Evolutionary conservation across 1,284 basidiomycete genomes (phyloP).

Genomic region (Leccinum solheimii): DNA sequence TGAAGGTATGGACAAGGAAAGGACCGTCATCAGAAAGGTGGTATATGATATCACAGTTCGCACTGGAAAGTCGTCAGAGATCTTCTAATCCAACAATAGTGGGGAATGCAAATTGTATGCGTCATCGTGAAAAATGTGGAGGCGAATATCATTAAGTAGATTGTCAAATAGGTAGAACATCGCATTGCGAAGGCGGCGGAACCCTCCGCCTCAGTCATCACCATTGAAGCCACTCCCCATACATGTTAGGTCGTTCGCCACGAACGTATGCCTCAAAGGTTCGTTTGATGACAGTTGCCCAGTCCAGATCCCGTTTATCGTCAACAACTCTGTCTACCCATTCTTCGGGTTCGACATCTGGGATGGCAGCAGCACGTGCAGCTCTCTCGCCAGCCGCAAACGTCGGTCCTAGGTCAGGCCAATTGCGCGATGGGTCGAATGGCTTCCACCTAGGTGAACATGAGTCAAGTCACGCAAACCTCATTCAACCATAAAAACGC

Average conservation of each 20-base stretch:
- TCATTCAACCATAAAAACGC: constrained; percentile 13
- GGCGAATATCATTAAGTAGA: constrained; percentile 35
- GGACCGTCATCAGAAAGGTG: constrained; percentile 29
- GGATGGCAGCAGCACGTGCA: constrained; percentile 44
- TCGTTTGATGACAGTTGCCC: constrained; percentile 88
- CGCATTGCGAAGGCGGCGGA: constrained; percentile 1
- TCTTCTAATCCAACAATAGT: constrained; percentile 36
- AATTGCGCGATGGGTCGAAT: constrained; percentile 86
- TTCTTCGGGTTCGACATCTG: constrained; percentile 36
- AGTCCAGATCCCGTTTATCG: constrained; percentile 78
- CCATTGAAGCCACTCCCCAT: constrained; percentile 82
- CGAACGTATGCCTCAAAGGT: constrained; percentile 89
- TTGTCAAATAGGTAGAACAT: constrained; percentile 21
- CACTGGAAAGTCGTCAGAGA: constrained; percentile 25
- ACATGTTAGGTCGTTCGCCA: constrained; percentile 88
- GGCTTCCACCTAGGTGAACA: constrained; percentile 78
- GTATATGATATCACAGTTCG: constrained; percentile 33
- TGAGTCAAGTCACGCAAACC: not conserved
- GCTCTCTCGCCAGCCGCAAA: constrained; percentile 74
- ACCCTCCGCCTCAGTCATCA: constrained; percentile 32
- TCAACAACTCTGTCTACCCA: constrained; percentile 44
- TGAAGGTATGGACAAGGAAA: constrained; percentile 27
- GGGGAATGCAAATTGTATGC: constrained; percentile 27
- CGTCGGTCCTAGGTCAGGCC: constrained; percentile 83
- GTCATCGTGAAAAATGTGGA: constrained; percentile 28